A percentile compares a stretch with the other conserved stretches of the same genome.
phyloP scores from a whole-genome alignment of 2,329 filamentous ascomycete species.

The Capronia epimyces region DNA sequence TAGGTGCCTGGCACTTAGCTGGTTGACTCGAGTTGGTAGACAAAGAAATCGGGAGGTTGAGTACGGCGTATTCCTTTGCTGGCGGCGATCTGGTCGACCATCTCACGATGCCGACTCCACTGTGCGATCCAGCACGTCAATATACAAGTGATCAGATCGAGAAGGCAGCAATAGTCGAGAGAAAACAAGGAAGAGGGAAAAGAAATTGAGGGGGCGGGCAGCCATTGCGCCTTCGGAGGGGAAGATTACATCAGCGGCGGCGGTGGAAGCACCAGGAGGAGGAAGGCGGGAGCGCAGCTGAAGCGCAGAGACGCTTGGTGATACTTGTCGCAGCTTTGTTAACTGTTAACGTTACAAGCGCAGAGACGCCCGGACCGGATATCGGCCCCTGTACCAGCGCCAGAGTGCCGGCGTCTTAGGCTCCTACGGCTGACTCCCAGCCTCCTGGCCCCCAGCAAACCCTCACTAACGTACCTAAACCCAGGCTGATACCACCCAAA shows the following conservation, averaged over 20 bases:
- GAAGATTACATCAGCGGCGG: not conserved
- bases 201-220: too few relatives aligned
- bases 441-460: too few relatives aligned
- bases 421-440: not conserved
- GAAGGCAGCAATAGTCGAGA: too few relatives aligned
- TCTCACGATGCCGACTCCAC: too few relatives aligned
- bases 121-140: too few relatives aligned
- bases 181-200: too few relatives aligned
- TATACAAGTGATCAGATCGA: too few relatives aligned
- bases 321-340: not conserved
- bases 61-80: too few relatives aligned
- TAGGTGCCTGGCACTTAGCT: too few relatives aligned
- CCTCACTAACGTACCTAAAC: not conserved
- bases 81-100: too few relatives aligned
- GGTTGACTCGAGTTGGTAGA: too few relatives aligned
- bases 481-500: not conserved
- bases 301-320: not conserved
- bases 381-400: not conserved
- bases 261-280: not conserved
- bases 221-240: not conserved
- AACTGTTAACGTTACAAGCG: not conserved
- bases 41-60: too few relatives aligned
- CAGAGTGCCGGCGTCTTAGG: not conserved
- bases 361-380: not conserved
- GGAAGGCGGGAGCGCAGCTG: not conserved